Evolutionary conservation across 345 rosid species (phyloP).

Genomic region (Ricinus communis): DNA sequence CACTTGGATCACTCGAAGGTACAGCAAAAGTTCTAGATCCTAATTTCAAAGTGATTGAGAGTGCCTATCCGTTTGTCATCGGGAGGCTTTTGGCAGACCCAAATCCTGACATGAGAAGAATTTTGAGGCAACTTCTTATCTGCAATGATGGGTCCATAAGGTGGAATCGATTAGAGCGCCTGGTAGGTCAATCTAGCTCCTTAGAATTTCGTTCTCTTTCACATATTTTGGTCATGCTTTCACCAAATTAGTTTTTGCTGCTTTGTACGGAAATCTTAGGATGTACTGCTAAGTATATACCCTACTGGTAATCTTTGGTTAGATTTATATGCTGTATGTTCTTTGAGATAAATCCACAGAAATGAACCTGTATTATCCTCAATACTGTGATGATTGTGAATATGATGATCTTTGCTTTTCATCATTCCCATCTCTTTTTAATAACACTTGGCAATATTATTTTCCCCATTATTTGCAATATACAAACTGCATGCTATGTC

Average conservation of each 20-base stretch:
- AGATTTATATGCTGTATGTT: neutral
- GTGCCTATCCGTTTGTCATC: conserved; percentile 84
- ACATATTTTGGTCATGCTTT: neutral
- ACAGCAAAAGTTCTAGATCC: conserved; percentile 92
- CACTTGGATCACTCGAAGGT: conserved; percentile 95
- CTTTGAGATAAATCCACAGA: neutral
- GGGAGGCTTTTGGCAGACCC: conserved; percentile 91
- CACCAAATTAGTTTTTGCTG: neutral
- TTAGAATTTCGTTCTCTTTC: too few relatives aligned
- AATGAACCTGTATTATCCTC: neutral
- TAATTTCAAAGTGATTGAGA: conserved; percentile 83
- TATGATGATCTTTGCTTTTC: neutral
- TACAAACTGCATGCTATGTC: neutral
- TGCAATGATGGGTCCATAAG: conserved; percentile 82
- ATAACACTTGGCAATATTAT: too few relatives aligned
- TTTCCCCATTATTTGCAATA: neutral
- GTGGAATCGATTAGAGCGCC: conserved; percentile 91
- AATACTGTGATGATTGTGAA: conserved; percentile 7
- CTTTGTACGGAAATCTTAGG: neutral
- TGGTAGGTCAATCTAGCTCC: conserved; percentile 47
- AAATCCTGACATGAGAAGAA: conserved; percentile 92
- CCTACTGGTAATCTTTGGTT: neutral
- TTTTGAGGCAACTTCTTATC: conserved; percentile 82
- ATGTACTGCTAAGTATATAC: neutral
- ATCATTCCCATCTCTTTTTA: neutral